These are phyloP conservation scores for Elsinoe ampelina DNA, from an alignment of 2,329 filamentous ascomycete species.

Conservation along the genomic window DNA sequence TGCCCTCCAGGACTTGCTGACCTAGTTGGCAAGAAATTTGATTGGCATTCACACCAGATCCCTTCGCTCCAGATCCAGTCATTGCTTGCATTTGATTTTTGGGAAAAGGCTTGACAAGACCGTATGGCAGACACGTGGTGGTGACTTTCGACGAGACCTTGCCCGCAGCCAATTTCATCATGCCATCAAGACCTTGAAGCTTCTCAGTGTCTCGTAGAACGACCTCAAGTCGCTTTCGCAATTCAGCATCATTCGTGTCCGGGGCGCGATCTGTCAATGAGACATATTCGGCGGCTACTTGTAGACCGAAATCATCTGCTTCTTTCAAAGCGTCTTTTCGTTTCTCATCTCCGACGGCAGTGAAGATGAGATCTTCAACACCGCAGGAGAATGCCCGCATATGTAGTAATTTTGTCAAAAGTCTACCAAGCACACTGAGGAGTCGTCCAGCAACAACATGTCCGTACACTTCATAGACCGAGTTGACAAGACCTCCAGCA, in stretches of 20 bases:
- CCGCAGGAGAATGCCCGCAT: slow-evolving; percentile 96
- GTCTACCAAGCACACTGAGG: slow-evolving; percentile 77
- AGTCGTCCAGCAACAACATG: slow-evolving; percentile 77
- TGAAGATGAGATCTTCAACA: slow-evolving; percentile 89
- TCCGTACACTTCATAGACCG: slow-evolving; percentile 88
- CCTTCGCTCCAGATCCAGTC: slow-evolving; percentile 95
- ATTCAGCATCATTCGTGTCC: slow-evolving; percentile 56
- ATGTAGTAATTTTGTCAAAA: slow-evolving; percentile 81
- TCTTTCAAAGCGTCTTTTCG: slow-evolving; percentile 60
- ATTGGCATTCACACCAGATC: slow-evolving; percentile 85
- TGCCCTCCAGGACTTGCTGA: slow-evolving; percentile 90
- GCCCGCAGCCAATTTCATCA: slow-evolving; percentile 65
- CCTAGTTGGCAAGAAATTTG: slow-evolving; percentile 96
- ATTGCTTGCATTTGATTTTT: slow-evolving; percentile 99
- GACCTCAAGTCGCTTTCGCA: slow-evolving; percentile 72
- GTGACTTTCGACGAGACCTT: slow-evolving; percentile 72
- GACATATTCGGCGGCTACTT: slow-evolving; percentile 81
- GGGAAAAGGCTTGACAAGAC: slow-evolving; percentile 84
- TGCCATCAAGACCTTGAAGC: slow-evolving; percentile 77
- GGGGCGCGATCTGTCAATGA: slow-evolving; percentile 60
- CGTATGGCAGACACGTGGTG: slow-evolving; percentile 65
- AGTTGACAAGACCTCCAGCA: slow-evolving; percentile 78
- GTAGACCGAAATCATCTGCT: slow-evolving; percentile 60
- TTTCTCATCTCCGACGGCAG: slow-evolving; percentile 62
- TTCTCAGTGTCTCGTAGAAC: slow-evolving; percentile 86